A percentile compares a stretch with the other conserved stretches of the same genome.
Conservation (phyloP, 441 rosid genomes). For the Rhodomyrtus psidioides region DNA sequence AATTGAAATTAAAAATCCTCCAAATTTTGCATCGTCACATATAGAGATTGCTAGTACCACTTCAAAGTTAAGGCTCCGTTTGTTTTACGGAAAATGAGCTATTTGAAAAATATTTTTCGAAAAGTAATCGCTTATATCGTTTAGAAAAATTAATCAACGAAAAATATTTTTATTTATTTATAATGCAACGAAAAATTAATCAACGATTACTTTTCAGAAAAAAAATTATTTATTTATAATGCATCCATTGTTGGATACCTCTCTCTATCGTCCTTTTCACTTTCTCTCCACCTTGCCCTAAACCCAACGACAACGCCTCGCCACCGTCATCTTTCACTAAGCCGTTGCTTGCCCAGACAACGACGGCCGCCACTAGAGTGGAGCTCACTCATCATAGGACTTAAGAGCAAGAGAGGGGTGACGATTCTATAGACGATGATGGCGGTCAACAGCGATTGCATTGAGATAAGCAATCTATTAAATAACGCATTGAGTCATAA, state of each 20-base stretch:
- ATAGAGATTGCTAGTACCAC: neutral
- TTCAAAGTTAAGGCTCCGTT: neutral
- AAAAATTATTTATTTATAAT: neutral
- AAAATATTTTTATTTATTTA: too few relatives aligned
- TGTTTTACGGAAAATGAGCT: too few relatives aligned
- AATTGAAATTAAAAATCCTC: neutral
- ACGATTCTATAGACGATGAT: neutral
- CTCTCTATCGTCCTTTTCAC: too few relatives aligned
- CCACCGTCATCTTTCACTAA: neutral
- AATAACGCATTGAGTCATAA: neutral
- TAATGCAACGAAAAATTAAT: too few relatives aligned
- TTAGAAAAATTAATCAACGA: too few relatives aligned
- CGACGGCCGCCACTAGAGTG: neutral
- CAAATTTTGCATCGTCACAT: neutral
- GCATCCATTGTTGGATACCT: neutral
- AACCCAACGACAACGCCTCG: neutral
- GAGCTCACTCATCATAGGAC: neutral
- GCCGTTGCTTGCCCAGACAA: neutral
- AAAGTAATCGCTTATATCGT: too few relatives aligned
- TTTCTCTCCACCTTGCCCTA: too few relatives aligned
- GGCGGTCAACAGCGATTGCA: accelerated
- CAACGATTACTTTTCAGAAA: too few relatives aligned
- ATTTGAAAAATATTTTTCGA: too few relatives aligned
- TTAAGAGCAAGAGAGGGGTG: neutral
- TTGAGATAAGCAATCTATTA: accelerated